Base-by-base conservation (phyloP, 495 filamentous ascomycete genomes). In the Hyaloscypha bicolor region DNA sequence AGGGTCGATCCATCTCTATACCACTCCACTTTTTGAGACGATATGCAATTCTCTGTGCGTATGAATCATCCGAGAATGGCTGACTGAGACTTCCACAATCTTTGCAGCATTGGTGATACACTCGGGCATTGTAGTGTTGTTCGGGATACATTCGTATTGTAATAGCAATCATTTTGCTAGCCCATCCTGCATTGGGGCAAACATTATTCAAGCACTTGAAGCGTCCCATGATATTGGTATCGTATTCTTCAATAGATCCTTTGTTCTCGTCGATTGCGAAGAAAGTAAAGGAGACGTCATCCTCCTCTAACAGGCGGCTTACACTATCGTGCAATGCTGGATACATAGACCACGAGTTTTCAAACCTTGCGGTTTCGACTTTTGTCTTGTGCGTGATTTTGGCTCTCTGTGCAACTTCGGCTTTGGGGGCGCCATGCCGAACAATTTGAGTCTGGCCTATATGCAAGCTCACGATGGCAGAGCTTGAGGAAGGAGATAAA, bases 31-130 rank as follows among this genome's bases (percentile, higher is more conserved):
- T 80, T 71, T 80, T 81, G 30, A 86, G 65, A 68, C 81, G 72
- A 72, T 85, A 85, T 30, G 81, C 74, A 16, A 86, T 75, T 67
- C 83, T 75, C 66, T 83, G 79, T 65, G 79, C 80, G 71, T 86
- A 86, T 52, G 74, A 78, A 61, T 73, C 63, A 70, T 81, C 79
- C 62, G 80, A 67, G 48, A 71, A 22, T 9, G 78, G 80, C 65
- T 74, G 64, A 62, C 74, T 72, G 6, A 80, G 67, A 6, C 21
- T 62, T 4, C 73, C 58, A 69, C 80, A 84, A 11, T 39, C 55
- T 63, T 71, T 72, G 69, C 80, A 84, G n/a, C 72, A 76, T 75
- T 83, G 79, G 62, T 81, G 73, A 66, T 79, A 84, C 45, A 84
- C 81, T 70, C 76, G 63, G 25, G 79, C 80, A 69, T 83, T 84